Conservation (phyloP, 1,284 basidiomycete species). For the Sporisorium reilianum region DNA sequence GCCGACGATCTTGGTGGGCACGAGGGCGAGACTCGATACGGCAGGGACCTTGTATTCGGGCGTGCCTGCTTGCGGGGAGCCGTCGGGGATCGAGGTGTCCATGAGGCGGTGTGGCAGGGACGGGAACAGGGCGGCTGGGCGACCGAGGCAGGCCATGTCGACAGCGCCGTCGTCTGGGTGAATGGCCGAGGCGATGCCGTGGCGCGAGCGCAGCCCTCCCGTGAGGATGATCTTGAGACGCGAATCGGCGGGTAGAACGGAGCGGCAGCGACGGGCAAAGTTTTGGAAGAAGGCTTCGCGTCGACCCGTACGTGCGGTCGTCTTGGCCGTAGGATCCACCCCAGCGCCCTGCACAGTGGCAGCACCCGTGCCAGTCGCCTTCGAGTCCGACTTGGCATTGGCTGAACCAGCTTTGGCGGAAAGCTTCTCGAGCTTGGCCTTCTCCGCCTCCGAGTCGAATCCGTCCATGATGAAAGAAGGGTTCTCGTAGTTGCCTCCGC, state of each 20-base stretch:
- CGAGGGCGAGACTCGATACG: slow-evolving; percentile 47
- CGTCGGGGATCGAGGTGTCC: slow-evolving; percentile 37
- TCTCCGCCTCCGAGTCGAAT: slow-evolving; percentile 66
- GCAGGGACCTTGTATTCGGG: slow-evolving; percentile 60
- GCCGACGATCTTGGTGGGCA: slow-evolving; percentile 65
- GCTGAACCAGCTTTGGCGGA: slow-evolving; percentile 16
- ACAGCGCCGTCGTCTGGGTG: slow-evolving; percentile 41
- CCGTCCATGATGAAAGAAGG: slow-evolving; percentile 72
- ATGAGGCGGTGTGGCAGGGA: slow-evolving; percentile 73
- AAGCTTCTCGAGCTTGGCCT: slow-evolving; percentile 41
- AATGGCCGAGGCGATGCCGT: slow-evolving; percentile 74
- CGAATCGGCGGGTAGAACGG: slow-evolving; percentile 27
- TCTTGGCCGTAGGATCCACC: slow-evolving; percentile 34
- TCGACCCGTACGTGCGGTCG: slow-evolving; percentile 65
- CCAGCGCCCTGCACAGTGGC: slow-evolving; percentile 27
- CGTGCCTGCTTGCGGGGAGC: slow-evolving; percentile 42
- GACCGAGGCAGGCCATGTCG: slow-evolving; percentile 82
- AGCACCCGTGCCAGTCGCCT: slow-evolving; percentile 21
- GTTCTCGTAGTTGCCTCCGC: slow-evolving; percentile 86
- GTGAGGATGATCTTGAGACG: slow-evolving; percentile 79
- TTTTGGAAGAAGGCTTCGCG: slow-evolving; percentile 71
- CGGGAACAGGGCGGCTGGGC: slow-evolving; percentile 77
- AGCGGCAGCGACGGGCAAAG: slow-evolving; percentile 71
- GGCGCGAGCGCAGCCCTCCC: slow-evolving; percentile 79
- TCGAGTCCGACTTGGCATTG: slow-evolving; percentile 9